Base-by-base conservation (phyloP, 202 grass and related monocot species). In the Schoenoplectus tabernaemontani region DNA sequence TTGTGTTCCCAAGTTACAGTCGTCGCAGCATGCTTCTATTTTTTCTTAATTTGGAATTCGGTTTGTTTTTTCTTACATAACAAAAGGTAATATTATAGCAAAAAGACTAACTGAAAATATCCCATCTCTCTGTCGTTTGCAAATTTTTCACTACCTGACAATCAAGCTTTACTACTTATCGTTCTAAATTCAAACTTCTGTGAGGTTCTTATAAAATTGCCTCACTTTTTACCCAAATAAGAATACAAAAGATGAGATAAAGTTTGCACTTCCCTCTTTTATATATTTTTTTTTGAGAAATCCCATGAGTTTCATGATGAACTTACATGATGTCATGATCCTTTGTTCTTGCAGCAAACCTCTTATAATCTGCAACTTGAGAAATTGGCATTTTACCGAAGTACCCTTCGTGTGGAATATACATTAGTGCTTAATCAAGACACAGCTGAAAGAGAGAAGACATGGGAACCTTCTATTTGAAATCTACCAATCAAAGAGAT, bases 391-490 rank as follows among this genome's bases (percentile, higher is more conserved):
- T 65, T 72, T 74, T 61, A 73, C 20, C 16, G 16, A 72, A 59
- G 37, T 12, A 78, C 50, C 75, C 34, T 78, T 78, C 51, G 60
- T 78, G 75, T 58, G 47, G 19, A 59, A 37, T 80, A 44, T 10
- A 64, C 65, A 38, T 80, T 75, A 47, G 65, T 20, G 23, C 26
- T 79, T 46, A 5, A 62, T 46, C 78, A 65, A 80, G 42, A 36
- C 7, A 23, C 57, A 7, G 44, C 57, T 71, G 16, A 57, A 78
- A 58, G 43, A 37, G 57, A n/a, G 64, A 85, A 28, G 59, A 51
- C 66, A 99, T 96, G 92, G 85, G 92, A 58, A 87, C 96, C 38
- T 99, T 96, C 88, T 96, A 91, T 85, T 84, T 88, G 33, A 80
- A 59, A 32, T 88, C 96, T 65, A 80, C 70, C 58, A 81, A 99